Evolutionary conservation across 129 eudicot species (phyloP).

Genomic region (Centaurea solstitialis): DNA sequence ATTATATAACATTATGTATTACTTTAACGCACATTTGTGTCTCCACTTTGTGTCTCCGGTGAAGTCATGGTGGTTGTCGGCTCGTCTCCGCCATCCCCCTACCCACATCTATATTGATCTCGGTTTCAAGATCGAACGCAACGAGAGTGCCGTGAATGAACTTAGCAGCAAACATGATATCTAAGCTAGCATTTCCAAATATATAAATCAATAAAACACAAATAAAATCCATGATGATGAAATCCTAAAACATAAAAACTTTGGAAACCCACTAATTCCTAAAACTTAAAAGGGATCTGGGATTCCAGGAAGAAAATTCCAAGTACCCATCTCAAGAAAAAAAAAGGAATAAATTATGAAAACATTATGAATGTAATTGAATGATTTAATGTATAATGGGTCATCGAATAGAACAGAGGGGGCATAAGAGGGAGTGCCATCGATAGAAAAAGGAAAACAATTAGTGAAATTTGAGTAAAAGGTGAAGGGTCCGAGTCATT

Average conservation of each 20-base stretch:
- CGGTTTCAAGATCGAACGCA: too few species aligned
- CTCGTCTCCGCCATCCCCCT: too few species aligned
- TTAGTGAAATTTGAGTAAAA: neutral
- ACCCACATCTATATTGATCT: too few species aligned
- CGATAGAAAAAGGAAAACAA: neutral
- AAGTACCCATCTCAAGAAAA: constrained; percentile 16
- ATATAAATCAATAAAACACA: too few species aligned
- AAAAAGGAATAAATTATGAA: neutral
- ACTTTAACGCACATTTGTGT: too few species aligned
- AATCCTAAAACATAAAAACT: neutral
- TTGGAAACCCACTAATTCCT: constrained; percentile 25
- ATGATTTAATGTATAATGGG: neutral
- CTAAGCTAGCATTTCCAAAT: neutral
- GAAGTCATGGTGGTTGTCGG: too few species aligned
- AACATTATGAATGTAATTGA: neutral
- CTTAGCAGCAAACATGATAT: neutral
- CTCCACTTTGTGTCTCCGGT: too few species aligned
- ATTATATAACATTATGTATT: too few species aligned
- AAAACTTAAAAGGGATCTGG: constrained; percentile 35
- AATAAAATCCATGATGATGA: neutral
- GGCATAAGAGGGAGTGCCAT: neutral
- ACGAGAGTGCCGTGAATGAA: too few species aligned
- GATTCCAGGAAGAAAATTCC: constrained; percentile 29
- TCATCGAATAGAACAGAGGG: neutral
- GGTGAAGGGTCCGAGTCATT: neutral